Base-by-base conservation (phyloP, 495 filamentous ascomycete genomes). In the Annulohypoxylon moriforme region DNA sequence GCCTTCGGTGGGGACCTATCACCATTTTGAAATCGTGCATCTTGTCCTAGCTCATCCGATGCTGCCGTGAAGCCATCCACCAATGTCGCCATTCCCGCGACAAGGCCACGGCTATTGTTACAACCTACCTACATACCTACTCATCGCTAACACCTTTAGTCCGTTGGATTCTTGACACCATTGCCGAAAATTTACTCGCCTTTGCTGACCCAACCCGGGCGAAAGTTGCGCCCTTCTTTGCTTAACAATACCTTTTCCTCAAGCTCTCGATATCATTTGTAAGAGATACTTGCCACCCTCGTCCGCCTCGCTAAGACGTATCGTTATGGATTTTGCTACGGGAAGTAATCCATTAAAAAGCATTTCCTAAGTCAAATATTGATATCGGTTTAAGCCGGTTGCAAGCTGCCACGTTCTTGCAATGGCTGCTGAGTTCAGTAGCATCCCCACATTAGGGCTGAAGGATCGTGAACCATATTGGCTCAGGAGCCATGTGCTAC, bases 41-140 rank as follows among this genome's bases (percentile, higher is more conserved):
- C 70, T 61, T 64, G 38, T 69, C 60, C 53, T 68, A 73, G 65
- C 61, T 66, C 71, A 69, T 73, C 71, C 71, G 71, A 69, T 66
- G 65, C 64, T 73, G 71, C 71, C 71, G 71, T 69, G 60, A 69
- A 57, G 22, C 59, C 18, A 52, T 67, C 49, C 58, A 58, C 52
- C 52, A 62, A 62, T 63, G 40, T 70, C 36, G 58, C 34, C 57
- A 40, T 60, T 55, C 33, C 34, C 56, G 33, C 20, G 36, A 25
- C 50, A 3, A 22, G 22, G 4, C 8, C 42, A 65, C 24, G 13
- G 31, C 42, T 44, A 61, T 66, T 50, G 33, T 36, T 36, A 36
- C 33, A 36, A 5, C 25, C 18, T n/a, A n/a, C n/a, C n/a, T n/a
- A n/a, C n/a, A n/a, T n/a, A n/a, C n/a, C n/a, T 61, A 38, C 63